A percentile compares a stretch with the other conserved stretches of the same genome.
phyloP scores from a whole-genome alignment of 495 filamentous ascomycete species.

The Choiromyces venosus region DNA sequence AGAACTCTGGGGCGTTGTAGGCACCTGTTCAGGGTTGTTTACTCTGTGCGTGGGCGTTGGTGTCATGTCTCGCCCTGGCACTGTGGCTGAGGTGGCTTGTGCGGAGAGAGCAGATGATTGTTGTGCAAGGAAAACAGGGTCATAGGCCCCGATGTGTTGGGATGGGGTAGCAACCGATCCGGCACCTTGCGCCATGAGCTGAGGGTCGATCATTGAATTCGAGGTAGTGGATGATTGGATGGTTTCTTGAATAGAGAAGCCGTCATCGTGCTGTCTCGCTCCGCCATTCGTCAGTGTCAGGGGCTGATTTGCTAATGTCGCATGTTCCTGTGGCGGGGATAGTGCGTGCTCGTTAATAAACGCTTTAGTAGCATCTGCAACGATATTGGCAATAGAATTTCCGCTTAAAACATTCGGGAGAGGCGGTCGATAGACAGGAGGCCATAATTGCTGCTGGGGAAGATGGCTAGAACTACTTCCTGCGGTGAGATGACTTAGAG shows the following conservation, averaged over 20 bases:
- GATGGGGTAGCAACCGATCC: neutral
- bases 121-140: neutral
- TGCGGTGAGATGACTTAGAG: neutral
- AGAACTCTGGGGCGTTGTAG: neutral
- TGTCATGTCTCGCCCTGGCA: neutral
- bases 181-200: neutral
- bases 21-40: neutral
- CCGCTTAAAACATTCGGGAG: neutral
- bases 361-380: neutral
- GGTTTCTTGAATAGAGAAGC: neutral
- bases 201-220: neutral
- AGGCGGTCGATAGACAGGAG: slow-evolving; percentile 23
- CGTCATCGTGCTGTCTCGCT: neutral
- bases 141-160: neutral
- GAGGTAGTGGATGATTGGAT: neutral
- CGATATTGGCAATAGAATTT: neutral
- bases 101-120: neutral
- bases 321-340: neutral
- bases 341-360: neutral
- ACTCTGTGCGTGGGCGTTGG: neutral
- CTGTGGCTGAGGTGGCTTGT: neutral
- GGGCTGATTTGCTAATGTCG: neutral
- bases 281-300: neutral
- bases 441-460: slow-evolving; percentile 33
- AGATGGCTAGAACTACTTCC: neutral